Evolutionary conservation across 176 grass and related monocot genomes (phyloP), one percentile per base, ranked within the genome.

Genomic region (Bothriochloa decipiens): DNA sequence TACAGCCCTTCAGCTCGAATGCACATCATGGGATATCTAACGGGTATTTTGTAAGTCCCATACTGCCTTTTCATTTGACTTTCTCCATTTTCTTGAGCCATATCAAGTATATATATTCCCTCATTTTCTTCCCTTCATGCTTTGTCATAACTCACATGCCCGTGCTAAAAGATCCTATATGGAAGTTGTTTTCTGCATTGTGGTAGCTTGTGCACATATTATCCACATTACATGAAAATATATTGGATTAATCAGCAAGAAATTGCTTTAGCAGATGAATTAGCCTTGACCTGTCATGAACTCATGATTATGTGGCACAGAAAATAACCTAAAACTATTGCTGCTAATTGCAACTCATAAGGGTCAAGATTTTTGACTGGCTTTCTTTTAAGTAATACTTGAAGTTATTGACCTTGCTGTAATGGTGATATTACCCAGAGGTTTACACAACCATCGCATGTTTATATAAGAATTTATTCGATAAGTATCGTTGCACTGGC

Each of bases 1-100:
- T 99, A 99, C 80, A 96, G 96, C 39, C 93, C 93, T 42, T 92
- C 88, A 68, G 91, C 96, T 76, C 87, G 87, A 80, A 89, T 96
- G 93, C 93, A 96, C 85, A 92, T 94, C 78, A 22, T 90, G 49
- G 96, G 85, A 85, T 99, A 99, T 89, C 74, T 99, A 41, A 81
- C 88, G 7, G 96, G 93, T 76, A 67, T 99, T 41, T 96, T 96
- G 96, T 94, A 92, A 94, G 93, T 87, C 79, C 67, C 52, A 81
- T 29, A 37, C 26, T 49, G 17, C 29, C 36, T 20, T 71, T 26
- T 71, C 3, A 26, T 40, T 78, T 72, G n/a, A 55, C 83, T 79
- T 88, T 35, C 50, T 71, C 22, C 37, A 26, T 81, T 52, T 84
- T 80, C 36, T 61, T 35, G 66, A 78, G 62, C 73, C 80, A 20